Evolutionary conservation across 129 eudicot species (phyloP).

Genomic region (Gnaphalium uliginosum): DNA sequence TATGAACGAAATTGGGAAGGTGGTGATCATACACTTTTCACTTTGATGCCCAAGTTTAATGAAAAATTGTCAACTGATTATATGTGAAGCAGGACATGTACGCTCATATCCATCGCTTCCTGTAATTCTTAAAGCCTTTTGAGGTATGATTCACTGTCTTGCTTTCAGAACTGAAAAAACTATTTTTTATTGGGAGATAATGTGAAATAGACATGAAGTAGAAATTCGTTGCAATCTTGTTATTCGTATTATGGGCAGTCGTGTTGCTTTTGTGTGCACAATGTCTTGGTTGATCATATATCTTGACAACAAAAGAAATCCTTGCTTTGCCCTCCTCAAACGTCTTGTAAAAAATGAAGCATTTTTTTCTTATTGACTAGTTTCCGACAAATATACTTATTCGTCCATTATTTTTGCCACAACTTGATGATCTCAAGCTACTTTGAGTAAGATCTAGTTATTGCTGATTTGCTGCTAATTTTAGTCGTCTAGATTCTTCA

Average conservation of each 20-base stretch:
- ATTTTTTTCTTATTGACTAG: no score
- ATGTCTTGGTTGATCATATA: no score
- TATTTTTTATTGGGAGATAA: background rate
- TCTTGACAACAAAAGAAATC: background rate
- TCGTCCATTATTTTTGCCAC: no score
- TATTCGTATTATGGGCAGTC: background rate
- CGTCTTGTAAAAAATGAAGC: no score
- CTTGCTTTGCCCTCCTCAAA: background rate
- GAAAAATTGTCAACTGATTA: background rate
- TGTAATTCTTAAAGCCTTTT: conserved; percentile 1
- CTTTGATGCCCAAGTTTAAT: background rate
- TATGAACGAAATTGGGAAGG: background rate
- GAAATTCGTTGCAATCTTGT: background rate
- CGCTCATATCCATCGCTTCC: background rate
- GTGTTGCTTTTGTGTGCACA: background rate
- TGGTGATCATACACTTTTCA: conserved; percentile 10
- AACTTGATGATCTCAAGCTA: no score
- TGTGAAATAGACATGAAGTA: background rate
- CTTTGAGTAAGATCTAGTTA: background rate
- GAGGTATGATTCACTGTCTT: conserved; percentile 23
- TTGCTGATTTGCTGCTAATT: background rate
- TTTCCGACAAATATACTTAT: no score
- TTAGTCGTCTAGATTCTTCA: background rate
- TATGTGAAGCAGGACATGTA: background rate
- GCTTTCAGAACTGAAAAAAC: conserved; percentile 3